These are phyloP conservation scores for Coelastrella sp. DNA, from an alignment of 139 green algal genomes.

Conservation along the genomic window DNA sequence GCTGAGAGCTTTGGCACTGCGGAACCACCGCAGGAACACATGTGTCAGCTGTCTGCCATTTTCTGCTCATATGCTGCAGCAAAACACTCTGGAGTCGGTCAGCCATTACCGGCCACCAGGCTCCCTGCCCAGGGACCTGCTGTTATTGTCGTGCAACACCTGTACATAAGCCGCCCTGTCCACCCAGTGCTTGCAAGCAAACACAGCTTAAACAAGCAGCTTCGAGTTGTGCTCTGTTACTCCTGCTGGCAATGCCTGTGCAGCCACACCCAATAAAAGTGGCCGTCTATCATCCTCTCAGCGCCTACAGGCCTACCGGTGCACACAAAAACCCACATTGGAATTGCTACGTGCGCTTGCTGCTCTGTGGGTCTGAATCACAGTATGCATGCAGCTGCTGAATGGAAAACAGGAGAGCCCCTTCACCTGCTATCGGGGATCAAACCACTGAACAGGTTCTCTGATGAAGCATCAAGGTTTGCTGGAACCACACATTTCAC, in stretches of 20 bases:
- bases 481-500: conserved; percentile 70
- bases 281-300: no score
- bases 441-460: conserved; percentile 77
- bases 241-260: no score
- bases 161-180: no score
- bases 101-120: no score
- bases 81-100: no score
- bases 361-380: neutral
- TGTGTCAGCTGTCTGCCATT: neutral
- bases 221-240: no score
- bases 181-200: no score
- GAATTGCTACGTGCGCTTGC: no score
- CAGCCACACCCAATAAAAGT: no score
- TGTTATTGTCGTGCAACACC: neutral
- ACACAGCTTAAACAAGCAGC: no score
- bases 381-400: neutral
- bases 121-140: neutral
- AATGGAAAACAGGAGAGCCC: neutral
- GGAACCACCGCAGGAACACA: neutral
- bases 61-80: neutral
- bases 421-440: conserved; percentile 82
- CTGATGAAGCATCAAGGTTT: conserved; percentile 56
- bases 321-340: no score
- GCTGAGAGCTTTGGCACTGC: conserved; percentile 82
- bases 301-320: no score